These are phyloP conservation scores for Candida andamanensis DNA, from an alignment of 805 yeast genomes.

Conservation along the genomic window DNA sequence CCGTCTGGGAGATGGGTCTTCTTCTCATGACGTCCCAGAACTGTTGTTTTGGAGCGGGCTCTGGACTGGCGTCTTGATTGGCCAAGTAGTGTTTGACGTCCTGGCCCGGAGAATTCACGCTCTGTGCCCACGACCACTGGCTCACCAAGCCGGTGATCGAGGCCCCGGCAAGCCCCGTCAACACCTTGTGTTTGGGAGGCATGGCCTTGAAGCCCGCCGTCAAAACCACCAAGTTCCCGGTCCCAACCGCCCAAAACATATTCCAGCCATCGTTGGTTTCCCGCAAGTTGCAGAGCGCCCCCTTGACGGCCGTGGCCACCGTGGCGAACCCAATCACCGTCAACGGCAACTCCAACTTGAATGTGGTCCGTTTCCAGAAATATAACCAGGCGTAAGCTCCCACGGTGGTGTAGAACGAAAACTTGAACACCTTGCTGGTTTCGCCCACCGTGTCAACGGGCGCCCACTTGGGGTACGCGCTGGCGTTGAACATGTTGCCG, in stretches of 20 bases:
- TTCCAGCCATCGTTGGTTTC: conserved; percentile 61
- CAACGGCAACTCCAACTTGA: conserved; percentile 36
- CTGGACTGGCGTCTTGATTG: conserved; percentile 26
- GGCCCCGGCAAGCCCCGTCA: conserved; percentile 39
- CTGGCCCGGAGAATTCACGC: conserved; percentile 33
- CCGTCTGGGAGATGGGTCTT: conserved; percentile 76
- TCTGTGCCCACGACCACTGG: conserved; percentile 38
- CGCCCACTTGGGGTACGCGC: conserved; percentile 43
- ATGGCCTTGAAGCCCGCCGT: conserved; percentile 38
- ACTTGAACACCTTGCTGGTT: conserved; percentile 43
- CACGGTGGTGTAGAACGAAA: conserved; percentile 43
- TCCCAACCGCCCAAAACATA: conserved; percentile 58
- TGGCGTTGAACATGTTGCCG: conserved; percentile 31
- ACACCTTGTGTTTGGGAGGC: conserved; percentile 37
- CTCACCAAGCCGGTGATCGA: conserved; percentile 31
- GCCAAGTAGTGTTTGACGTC: conserved; percentile 35
- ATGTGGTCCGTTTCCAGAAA: conserved; percentile 39
- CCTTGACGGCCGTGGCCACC: conserved; percentile 46
- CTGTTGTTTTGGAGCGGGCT: conserved; percentile 35
- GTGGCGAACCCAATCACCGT: conserved; percentile 43
- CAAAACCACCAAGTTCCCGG: conserved; percentile 43
- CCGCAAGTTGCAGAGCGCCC: conserved; percentile 53
- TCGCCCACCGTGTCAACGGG: conserved; percentile 53
- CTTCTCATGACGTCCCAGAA: conserved; percentile 81
- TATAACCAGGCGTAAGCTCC: conserved; percentile 46